Evolutionary conservation across 2,329 filamentous ascomycete species (phyloP), one percentile per base, ranked within the genome.

Genomic region (Eutypa lata): DNA sequence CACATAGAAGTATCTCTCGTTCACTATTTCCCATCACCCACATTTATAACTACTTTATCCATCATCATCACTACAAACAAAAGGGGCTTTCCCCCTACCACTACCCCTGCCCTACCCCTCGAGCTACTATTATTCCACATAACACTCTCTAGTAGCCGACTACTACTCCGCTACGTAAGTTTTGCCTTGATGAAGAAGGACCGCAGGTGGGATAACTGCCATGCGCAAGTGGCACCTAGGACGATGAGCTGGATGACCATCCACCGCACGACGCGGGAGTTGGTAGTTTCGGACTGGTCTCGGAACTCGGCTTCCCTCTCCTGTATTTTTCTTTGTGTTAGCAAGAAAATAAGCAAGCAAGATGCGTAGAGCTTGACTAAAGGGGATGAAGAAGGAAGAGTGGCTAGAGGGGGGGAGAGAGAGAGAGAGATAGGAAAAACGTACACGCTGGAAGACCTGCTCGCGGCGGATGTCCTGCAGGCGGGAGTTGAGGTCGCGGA

Each of bases 101-200:
- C 26, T 5, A 31, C 26, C 26, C 10, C 10, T 31, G 10, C n/a
- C n/a, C n/a, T n/a, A n/a, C n/a, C n/a, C n/a, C n/a, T 31, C 26
- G 26, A 31, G 26, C 26, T 31, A 31, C 26, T 10, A 31, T 10
- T 31, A 31, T 31, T 6, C 26, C 26, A 31, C 26, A 31, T 10
- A 5, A 10, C 26, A 31, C 6, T 18, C 6, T 18, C 5, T 38
- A 38, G 35, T n/a, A n/a, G n/a, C n/a, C n/a, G n/a, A n/a, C n/a
- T n/a, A n/a, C n/a, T n/a, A 16, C 35, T 13, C 64, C 42, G 22
- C 74, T 84, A 99, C 55, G 94, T 97, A 71, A 99, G 86, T 82
- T 99, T 99, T 79, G 97, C 93, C 83, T 99, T 99, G 80, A 99
- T 99, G 79, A 99, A 99, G 83, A 99, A 99, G 46, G 90, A 89